These are phyloP conservation scores for Lolium perenne DNA, from an alignment of 176 grass and related monocot species.

Conservation along the genomic window DNA sequence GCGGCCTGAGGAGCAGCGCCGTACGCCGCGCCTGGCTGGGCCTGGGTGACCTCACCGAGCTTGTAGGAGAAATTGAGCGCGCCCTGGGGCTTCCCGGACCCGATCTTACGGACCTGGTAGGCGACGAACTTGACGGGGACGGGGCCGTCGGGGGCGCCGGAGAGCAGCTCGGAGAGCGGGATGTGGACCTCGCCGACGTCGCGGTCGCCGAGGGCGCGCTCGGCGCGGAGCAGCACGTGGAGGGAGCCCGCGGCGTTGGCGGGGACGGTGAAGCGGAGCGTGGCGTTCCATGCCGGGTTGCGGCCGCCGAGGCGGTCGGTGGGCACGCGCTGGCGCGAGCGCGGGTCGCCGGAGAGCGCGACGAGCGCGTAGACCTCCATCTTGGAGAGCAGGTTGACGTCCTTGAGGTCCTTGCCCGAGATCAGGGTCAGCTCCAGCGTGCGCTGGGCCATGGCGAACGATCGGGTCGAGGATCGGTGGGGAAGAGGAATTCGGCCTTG, in stretches of 20 bases:
- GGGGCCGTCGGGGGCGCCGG: constrained; percentile 42
- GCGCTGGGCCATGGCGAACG: constrained; percentile 58
- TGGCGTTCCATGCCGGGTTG: constrained; percentile 77
- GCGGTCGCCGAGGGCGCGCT: constrained; percentile 74
- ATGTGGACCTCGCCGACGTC: constrained; percentile 84
- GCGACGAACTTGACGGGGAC: constrained; percentile 59
- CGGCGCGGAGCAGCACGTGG: constrained; percentile 67
- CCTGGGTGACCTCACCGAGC: constrained; percentile 55
- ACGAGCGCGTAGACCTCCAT: constrained; percentile 86
- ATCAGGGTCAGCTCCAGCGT: constrained; percentile 74
- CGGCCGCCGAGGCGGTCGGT: constrained; percentile 64
- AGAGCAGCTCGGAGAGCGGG: constrained; percentile 72
- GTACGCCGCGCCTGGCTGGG: background rate
- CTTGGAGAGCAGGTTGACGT: constrained; percentile 74
- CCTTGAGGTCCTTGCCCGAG: constrained; percentile 83
- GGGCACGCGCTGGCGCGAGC: constrained; percentile 49
- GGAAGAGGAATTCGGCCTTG: too few relatives aligned
- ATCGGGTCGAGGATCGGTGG: background rate
- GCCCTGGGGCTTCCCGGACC: constrained; percentile 73
- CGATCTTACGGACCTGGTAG: constrained; percentile 71
- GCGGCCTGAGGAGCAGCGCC: background rate
- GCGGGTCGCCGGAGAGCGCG: constrained; percentile 64
- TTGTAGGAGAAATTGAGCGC: constrained; percentile 86
- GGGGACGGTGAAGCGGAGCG: constrained; percentile 55
- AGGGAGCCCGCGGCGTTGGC: constrained; percentile 29